phyloP scores from a whole-genome alignment of 371 early-diverging fungal genomes.

The Mortierella sp. region DNA sequence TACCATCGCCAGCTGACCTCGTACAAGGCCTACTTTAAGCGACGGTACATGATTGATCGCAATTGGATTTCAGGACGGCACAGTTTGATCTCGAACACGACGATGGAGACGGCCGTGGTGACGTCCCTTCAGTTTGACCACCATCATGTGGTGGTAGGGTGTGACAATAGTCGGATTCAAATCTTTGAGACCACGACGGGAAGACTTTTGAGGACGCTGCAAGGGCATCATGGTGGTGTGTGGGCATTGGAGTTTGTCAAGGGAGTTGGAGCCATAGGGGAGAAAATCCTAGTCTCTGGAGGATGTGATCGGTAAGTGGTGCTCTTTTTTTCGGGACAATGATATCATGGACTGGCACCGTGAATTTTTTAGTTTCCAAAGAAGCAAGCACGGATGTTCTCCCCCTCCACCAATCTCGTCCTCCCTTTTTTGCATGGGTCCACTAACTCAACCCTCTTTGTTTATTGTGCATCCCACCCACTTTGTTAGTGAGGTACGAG shows the following conservation, averaged over 20 bases:
- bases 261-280: constrained; percentile 64
- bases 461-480: too few species aligned
- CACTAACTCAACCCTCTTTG: too few species aligned
- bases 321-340: neutral
- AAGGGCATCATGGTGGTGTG: constrained; percentile 94
- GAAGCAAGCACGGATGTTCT: too few species aligned
- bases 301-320: constrained; percentile 79
- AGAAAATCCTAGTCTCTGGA: constrained; percentile 80
- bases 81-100: constrained; percentile 77
- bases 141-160: constrained; percentile 86
- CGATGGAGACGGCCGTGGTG: constrained; percentile 80
- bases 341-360: too few species aligned
- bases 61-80: constrained; percentile 83
- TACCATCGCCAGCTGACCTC: constrained; percentile 53
- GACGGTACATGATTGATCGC: constrained; percentile 76
- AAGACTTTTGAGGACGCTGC: constrained; percentile 71
- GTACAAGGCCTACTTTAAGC: constrained; percentile 81
- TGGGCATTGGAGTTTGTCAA: constrained; percentile 90
- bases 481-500: too few species aligned
- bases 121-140: constrained; percentile 90
- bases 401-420: too few species aligned
- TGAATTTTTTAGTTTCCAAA: too few species aligned
- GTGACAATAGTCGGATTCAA: constrained; percentile 86
- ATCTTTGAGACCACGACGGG: constrained; percentile 84
- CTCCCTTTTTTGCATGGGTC: too few species aligned